phyloP scores from a whole-genome alignment of 495 filamentous ascomycete species.

The Aspergillus conjunctus region DNA sequence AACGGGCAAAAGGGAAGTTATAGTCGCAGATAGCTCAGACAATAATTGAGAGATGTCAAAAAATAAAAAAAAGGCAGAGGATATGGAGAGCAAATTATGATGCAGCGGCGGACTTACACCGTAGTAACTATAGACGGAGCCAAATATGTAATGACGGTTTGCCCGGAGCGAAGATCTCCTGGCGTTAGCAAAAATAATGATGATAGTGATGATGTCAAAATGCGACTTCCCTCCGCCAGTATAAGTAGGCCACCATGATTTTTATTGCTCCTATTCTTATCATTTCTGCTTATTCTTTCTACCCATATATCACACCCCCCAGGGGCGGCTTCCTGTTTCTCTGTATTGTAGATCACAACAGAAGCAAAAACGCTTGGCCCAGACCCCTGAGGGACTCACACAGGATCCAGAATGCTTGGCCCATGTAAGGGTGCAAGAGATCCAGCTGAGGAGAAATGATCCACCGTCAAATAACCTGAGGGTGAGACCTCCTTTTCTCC shows the following conservation, averaged over 20 bases:
- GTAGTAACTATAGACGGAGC: neutral
- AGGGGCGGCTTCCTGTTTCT: conserved; percentile 5
- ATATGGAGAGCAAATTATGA: neutral
- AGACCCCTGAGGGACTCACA: conserved; percentile 17
- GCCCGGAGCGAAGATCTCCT: conserved; percentile 1
- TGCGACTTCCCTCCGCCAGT: conserved; percentile 1
- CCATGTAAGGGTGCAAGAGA: conserved; percentile 22
- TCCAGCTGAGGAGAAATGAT: conserved; percentile 9
- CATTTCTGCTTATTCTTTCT: conserved; percentile 5
- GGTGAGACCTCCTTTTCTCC: conserved; percentile 5
- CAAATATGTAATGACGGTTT: conserved; percentile 12
- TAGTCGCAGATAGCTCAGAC: neutral
- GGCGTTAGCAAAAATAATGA: no score
- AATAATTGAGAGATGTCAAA: neutral
- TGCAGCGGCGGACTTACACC: neutral
- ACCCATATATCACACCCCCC: neutral
- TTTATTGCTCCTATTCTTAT: neutral
- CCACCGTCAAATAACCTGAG: neutral
- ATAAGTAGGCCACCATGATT: neutral
- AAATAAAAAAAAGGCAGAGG: no score
- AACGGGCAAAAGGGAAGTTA: neutral
- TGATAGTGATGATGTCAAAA: conserved; percentile 17
- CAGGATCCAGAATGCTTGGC: conserved; percentile 30
- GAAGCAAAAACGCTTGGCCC: conserved; percentile 19
- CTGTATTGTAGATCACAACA: conserved; percentile 21